These are phyloP conservation scores for Agastache rugosa DNA, from an alignment of 257 asterid genomes.

Conservation along the genomic window DNA sequence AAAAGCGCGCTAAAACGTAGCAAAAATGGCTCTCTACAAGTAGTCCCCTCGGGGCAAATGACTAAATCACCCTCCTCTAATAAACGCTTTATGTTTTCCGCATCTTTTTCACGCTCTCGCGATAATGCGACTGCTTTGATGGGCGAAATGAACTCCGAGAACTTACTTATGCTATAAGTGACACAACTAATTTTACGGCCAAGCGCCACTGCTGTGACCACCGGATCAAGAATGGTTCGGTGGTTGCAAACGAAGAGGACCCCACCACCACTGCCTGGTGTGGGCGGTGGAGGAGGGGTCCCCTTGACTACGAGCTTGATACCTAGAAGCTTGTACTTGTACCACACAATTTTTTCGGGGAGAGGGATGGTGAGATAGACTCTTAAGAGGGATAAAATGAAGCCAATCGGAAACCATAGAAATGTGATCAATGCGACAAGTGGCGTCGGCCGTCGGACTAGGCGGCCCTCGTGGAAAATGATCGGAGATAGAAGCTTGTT, in stretches of 20 bases:
- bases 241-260: slow-evolving; percentile 88
- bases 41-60: slow-evolving; percentile 88
- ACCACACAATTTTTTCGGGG: slow-evolving; percentile 67
- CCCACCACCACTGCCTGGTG: slow-evolving; percentile 55
- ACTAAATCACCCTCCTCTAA: slow-evolving; percentile 81
- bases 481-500: slow-evolving; percentile 71
- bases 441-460: slow-evolving; percentile 82
- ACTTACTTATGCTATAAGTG: slow-evolving; percentile 81
- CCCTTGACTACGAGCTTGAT: slow-evolving; percentile 79
- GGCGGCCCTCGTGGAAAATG: slow-evolving; percentile 92
- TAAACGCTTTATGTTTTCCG: slow-evolving; percentile 63
- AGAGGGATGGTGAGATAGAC: slow-evolving; percentile 68
- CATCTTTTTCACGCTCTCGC: slow-evolving; percentile 76
- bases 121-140: slow-evolving; percentile 82
- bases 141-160: slow-evolving; percentile 80
- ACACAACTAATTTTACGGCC: slow-evolving; percentile 90
- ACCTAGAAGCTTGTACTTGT: slow-evolving; percentile 62
- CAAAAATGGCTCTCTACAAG: slow-evolving; percentile 81
- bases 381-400: slow-evolving; percentile 61
- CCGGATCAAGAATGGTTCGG: slow-evolving; percentile 81
- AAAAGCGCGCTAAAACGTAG: slow-evolving; percentile 84
- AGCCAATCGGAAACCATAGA: slow-evolving; percentile 82
- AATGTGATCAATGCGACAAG: slow-evolving; percentile 63
- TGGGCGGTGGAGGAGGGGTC: slow-evolving; percentile 81
- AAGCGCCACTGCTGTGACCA: slow-evolving; percentile 77